phyloP scores from a whole-genome alignment of 1,284 basidiomycete species.

The Xanthoconium separans region DNA sequence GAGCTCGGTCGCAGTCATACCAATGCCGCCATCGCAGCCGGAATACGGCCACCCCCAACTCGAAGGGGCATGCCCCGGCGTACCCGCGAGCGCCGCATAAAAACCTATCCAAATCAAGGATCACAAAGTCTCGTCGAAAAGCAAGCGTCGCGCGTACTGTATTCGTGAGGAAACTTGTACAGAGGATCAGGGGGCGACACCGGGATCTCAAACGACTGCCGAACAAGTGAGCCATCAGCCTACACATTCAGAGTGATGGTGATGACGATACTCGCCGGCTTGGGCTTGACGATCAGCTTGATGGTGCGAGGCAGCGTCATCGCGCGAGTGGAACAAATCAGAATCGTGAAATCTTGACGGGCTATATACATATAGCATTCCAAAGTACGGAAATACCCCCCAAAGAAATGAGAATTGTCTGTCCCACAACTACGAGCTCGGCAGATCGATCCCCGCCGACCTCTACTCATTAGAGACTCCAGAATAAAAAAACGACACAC shows the following conservation, averaged over 20 bases:
- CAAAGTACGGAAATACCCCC: too few relatives aligned
- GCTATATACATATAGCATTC: too few relatives aligned
- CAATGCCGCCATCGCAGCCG: too few relatives aligned
- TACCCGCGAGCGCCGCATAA: constrained; percentile 18
- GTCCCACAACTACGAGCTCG: constrained; percentile 60
- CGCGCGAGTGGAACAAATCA: background rate
- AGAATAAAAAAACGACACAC: constrained; percentile 25
- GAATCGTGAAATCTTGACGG: too few relatives aligned
- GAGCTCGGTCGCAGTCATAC: background rate
- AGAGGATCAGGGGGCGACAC: constrained; percentile 24
- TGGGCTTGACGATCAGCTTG: constrained; percentile 29
- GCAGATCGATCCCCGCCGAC: constrained; percentile 32
- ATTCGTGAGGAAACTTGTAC: constrained; percentile 27
- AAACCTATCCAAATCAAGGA: constrained; percentile 13
- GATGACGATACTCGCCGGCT: constrained; percentile 22
- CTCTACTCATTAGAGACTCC: constrained; percentile 58
- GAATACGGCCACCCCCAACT: background rate
- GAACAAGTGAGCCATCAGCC: background rate
- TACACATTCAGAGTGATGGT: background rate
- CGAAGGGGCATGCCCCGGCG: constrained; percentile 14
- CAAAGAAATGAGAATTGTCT: constrained; percentile 37
- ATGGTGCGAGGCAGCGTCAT: constrained; percentile 20
- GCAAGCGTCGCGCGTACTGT: constrained; percentile 12
- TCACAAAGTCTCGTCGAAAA: background rate
- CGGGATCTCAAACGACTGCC: constrained; percentile 28